Percentiles rank a stretch among this genome's conserved stretches.
Conservation (phyloP, 148 eudicot species). For the Gaultheria prostrata region DNA sequence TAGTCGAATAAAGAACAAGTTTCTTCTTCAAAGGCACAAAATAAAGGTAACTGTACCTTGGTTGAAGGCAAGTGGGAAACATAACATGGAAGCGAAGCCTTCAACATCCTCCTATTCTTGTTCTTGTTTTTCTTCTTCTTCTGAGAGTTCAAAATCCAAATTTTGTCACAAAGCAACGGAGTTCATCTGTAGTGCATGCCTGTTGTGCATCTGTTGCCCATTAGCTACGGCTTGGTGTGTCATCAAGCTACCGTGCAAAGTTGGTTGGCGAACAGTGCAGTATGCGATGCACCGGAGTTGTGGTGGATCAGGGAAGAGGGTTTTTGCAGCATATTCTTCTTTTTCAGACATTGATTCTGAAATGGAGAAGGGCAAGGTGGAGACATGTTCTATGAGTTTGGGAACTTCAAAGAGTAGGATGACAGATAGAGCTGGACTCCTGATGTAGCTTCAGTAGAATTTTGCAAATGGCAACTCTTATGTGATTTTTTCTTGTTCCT, state of each 20-base stretch:
- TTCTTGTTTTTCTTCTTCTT: neutral
- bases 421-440: neutral
- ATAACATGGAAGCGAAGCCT: conserved; percentile 21
- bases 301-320: conserved; percentile 26
- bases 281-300: conserved; percentile 9
- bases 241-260: conserved; percentile 30
- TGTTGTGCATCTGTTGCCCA: conserved; percentile 39
- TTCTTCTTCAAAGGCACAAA: conserved; percentile 10
- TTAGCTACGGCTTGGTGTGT: conserved; percentile 27
- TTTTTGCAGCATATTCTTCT: conserved; percentile 29
- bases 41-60: conserved; percentile 5
- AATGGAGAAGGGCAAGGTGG: conserved; percentile 9
- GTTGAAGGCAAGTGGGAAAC: conserved; percentile 7
- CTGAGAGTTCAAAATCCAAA: conserved; percentile 9
- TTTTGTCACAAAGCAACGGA: conserved; percentile 15
- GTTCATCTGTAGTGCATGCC: conserved; percentile 28
- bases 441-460: neutral
- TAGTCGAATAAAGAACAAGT: neutral
- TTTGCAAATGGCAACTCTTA: neutral
- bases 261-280: conserved; percentile 24
- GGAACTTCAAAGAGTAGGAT: neutral
- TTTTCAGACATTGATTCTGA: conserved; percentile 36
- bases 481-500: conserved; percentile 2
- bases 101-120: conserved; percentile 16
- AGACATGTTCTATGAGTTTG: neutral